phyloP scores from a whole-genome alignment of 352 stramenopile genomes.

The Pythium folliculosum region DNA sequence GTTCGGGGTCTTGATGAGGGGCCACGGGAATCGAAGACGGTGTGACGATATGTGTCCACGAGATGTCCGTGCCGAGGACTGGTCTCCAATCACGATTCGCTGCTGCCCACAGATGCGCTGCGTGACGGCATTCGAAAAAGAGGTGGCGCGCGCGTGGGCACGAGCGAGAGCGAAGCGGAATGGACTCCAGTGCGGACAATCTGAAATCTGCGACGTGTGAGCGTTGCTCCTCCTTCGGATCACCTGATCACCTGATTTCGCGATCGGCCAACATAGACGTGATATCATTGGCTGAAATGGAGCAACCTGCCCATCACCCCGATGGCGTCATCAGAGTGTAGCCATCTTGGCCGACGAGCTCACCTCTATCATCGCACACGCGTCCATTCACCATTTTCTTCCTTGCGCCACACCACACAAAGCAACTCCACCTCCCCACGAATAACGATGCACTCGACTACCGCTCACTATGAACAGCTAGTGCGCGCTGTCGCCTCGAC shows the following conservation, averaged over 20 bases:
- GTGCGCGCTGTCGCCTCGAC: conserved; percentile 32
- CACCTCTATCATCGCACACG: neutral
- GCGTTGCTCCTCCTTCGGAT: conserved; percentile 15
- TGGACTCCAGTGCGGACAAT: too few relatives aligned
- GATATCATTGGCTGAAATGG: conserved; percentile 3
- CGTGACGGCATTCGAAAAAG: too few relatives aligned
- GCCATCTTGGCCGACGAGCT: conserved; percentile 7
- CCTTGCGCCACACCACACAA: too few relatives aligned
- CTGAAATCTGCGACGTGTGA: neutral
- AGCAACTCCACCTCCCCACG: neutral
- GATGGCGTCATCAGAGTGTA: conserved; percentile 22
- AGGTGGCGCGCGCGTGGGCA: too few relatives aligned
- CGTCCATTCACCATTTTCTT: neutral
- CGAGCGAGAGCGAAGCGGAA: too few relatives aligned
- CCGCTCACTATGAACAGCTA: conserved; percentile 34
- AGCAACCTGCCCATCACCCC: conserved; percentile 6
- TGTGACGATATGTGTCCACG: too few relatives aligned
- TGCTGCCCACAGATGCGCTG: too few relatives aligned
- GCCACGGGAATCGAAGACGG: too few relatives aligned
- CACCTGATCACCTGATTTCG: conserved; percentile 1
- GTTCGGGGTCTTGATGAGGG: too few relatives aligned
- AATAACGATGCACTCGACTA: conserved; percentile 9
- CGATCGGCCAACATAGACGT: neutral
- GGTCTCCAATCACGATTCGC: too few relatives aligned
- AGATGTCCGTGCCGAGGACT: too few relatives aligned